Evolutionary conservation across 176 grass and related monocot genomes (phyloP).

Genomic region (Eleusine indica): DNA sequence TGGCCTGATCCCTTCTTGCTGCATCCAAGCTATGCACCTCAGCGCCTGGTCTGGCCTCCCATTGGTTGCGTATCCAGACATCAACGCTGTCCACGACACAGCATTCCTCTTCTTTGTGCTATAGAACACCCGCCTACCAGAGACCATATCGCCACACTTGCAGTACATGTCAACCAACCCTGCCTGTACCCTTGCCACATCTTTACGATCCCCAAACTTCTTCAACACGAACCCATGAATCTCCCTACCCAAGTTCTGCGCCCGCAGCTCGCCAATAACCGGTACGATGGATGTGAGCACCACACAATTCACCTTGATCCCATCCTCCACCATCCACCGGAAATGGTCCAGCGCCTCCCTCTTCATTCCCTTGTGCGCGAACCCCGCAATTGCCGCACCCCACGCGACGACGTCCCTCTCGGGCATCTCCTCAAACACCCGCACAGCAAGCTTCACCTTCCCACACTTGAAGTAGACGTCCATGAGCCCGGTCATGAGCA

Average conservation of each 20-base stretch:
- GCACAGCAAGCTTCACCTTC: slow-evolving; percentile 71
- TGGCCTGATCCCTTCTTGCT: slow-evolving; percentile 77
- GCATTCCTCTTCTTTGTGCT: slow-evolving; percentile 67
- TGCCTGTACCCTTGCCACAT: slow-evolving; percentile 62
- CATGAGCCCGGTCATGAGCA: slow-evolving; percentile 77
- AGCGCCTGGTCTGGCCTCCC: slow-evolving; percentile 73
- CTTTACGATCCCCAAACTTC: slow-evolving; percentile 57
- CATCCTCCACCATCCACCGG: slow-evolving; percentile 68
- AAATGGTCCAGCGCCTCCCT: slow-evolving; percentile 81
- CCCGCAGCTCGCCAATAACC: slow-evolving; percentile 58
- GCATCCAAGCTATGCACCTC: slow-evolving; percentile 91
- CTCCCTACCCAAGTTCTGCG: slow-evolving; percentile 69
- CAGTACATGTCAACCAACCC: slow-evolving; percentile 93
- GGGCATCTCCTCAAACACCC: slow-evolving; percentile 86
- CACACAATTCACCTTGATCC: slow-evolving; percentile 72
- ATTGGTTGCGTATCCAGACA: slow-evolving; percentile 90
- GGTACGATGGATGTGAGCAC: slow-evolving; percentile 73
- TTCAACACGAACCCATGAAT: slow-evolving; percentile 80
- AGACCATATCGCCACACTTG: slow-evolving; percentile 83
- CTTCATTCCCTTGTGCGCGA: slow-evolving; percentile 74
- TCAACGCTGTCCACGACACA: slow-evolving; percentile 79
- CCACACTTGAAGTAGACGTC: slow-evolving; percentile 91
- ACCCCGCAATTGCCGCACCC: slow-evolving; percentile 70
- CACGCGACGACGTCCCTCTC: slow-evolving; percentile 56
- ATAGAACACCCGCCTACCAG: slow-evolving; percentile 76